phyloP scores from a whole-genome alignment of 2,329 filamentous ascomycete genomes.

The Incumbomyces lentus region DNA sequence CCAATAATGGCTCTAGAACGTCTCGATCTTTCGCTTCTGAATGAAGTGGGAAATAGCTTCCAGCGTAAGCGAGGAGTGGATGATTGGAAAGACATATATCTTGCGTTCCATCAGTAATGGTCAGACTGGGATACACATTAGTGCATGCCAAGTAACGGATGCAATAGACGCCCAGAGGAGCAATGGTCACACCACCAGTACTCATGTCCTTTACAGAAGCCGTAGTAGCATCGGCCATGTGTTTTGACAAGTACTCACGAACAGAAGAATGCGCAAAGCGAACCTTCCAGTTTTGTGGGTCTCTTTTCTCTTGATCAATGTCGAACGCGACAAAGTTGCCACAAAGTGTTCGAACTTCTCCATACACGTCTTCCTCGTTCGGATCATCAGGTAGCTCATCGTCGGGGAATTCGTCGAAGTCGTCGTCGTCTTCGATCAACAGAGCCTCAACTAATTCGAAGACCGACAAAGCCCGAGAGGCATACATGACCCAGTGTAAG shows the following conservation, averaged over 20 bases:
- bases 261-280: conserved; percentile 1
- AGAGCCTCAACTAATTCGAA: conserved; percentile 1
- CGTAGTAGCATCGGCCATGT: neutral
- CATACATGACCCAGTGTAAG: conserved; percentile 2
- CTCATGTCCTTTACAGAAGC: neutral
- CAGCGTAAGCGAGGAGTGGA: no score
- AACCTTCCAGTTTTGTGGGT: neutral
- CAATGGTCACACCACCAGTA: neutral
- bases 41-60: no score
- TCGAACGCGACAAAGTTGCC: conserved; percentile 2
- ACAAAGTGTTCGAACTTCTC: conserved; percentile 1
- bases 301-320: neutral
- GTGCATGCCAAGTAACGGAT: no score
- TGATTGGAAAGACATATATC: no score
- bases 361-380: neutral
- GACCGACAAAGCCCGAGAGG: conserved; percentile 1
- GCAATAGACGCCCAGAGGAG: no score
- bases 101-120: no score
- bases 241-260: neutral
- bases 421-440: neutral
- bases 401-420: neutral
- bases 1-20: no score
- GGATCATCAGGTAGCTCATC: neutral
- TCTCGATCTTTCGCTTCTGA: no score
- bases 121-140: no score